A percentile compares a stretch with the other conserved stretches of the same genome.
phyloP scores from a whole-genome alignment of 768 basidiomycete species.

The Suillus subluteus region DNA sequence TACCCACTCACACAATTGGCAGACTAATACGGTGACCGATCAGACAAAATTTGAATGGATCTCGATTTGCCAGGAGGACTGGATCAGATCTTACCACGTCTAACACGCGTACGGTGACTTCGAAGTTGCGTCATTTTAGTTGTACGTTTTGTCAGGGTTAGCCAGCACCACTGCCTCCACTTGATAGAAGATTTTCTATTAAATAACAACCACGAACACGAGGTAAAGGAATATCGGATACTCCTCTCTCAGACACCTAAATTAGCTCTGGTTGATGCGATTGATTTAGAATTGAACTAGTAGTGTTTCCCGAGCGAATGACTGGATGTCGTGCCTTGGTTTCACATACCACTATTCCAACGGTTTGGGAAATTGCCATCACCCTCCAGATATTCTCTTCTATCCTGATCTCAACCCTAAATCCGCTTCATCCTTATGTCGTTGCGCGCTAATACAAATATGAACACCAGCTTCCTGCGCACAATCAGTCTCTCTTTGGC shows the following conservation, averaged over 20 bases:
- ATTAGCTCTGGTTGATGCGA: background rate
- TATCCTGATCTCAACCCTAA: background rate
- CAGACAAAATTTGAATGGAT: background rate
- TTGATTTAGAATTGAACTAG: conserved; percentile 1
- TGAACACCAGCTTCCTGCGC: conserved; percentile 24
- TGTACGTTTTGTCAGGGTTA: conserved; percentile 1
- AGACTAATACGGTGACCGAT: background rate
- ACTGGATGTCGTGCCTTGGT: background rate
- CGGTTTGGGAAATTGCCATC: background rate
- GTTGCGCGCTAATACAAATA: conserved; percentile 33
- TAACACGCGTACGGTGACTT: conserved; percentile 5
- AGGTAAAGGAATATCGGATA: background rate
- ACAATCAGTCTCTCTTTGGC: conserved; percentile 23
- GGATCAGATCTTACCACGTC: conserved; percentile 1
- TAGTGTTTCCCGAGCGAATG: background rate
- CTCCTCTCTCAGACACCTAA: background rate
- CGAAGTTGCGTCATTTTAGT: conserved; percentile 3
- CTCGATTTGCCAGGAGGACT: conserved; percentile 3
- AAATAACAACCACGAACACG: conserved; percentile 8
- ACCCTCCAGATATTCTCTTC: background rate
- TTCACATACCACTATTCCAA: background rate
- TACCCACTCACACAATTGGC: background rate
- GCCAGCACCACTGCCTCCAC: conserved; percentile 2
- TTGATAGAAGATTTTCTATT: conserved; percentile 1
- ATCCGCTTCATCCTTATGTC: conserved; percentile 23